A percentile compares a stretch with the other conserved stretches of the same genome.
These are phyloP conservation scores for Hypoxylon sp. DNA, from an alignment of 2,329 filamentous ascomycete species.

Conservation along the genomic window DNA sequence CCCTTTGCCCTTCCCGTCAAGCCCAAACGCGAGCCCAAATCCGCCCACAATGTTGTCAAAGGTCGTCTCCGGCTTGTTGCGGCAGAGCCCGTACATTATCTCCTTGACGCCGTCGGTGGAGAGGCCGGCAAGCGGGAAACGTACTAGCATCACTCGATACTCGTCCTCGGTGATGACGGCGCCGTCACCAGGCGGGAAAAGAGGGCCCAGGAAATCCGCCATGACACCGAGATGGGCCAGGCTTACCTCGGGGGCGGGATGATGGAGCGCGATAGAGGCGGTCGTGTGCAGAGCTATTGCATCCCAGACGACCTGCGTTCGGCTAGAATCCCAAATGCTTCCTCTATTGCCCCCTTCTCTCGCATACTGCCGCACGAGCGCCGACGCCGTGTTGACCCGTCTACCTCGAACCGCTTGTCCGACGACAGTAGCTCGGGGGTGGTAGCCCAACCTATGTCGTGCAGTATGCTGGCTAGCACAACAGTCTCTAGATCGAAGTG, in stretches of 20 bases:
- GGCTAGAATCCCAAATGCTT: constrained; percentile 15
- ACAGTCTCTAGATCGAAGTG: constrained; percentile 26
- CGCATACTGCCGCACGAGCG: constrained; percentile 3
- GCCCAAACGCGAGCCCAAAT: constrained; percentile 31
- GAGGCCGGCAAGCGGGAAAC: constrained; percentile 32
- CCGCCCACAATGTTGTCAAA: constrained; percentile 33
- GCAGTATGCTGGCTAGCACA: constrained; percentile 32
- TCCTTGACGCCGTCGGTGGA: constrained; percentile 2
- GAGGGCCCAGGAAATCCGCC: constrained; percentile 34
- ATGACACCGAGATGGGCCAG: constrained; percentile 28
- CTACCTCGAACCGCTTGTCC: constrained; percentile 37
- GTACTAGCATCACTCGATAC: constrained; percentile 29
- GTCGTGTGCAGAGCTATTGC: constrained; percentile 32
- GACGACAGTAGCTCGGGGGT: constrained; percentile 11
- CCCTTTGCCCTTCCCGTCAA: constrained; percentile 31
- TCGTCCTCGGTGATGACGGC: constrained; percentile 30
- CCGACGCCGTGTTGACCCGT: constrained; percentile 33
- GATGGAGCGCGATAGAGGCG: constrained; percentile 26
- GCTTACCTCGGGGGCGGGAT: constrained; percentile 28
- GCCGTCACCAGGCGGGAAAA: constrained; percentile 27
- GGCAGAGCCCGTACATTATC: constrained; percentile 35
- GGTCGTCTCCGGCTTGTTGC: constrained; percentile 33
- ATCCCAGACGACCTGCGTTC: constrained; percentile 20
- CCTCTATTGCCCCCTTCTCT: constrained; percentile 8
- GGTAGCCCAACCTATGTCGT: constrained; percentile 37